phyloP scores from a whole-genome alignment of 805 yeast genomes.

The Candida boleticola region DNA sequence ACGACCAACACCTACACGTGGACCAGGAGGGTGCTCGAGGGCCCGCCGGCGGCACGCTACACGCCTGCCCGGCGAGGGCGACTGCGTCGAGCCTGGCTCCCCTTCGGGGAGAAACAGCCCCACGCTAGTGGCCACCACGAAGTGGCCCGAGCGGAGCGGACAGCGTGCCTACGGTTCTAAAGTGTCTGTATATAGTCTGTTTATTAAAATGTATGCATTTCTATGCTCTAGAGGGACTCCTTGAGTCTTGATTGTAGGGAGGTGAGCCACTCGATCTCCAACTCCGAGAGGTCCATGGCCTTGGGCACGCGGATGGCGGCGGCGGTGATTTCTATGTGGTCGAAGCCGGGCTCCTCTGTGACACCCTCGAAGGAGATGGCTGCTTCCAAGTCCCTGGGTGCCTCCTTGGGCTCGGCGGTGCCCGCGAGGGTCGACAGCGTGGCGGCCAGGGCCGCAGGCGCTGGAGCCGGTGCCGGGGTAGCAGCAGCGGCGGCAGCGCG shows the following conservation, averaged over 20 bases:
- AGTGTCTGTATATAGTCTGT: background rate
- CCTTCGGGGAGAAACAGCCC: background rate
- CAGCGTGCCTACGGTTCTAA: background rate
- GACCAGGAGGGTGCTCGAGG: too few species aligned
- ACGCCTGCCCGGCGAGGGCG: too few species aligned
- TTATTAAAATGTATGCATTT: too few species aligned
- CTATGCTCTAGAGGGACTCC: background rate
- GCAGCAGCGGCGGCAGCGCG: conserved; percentile 1
- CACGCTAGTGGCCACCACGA: background rate
- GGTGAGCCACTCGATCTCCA: conserved; percentile 28
- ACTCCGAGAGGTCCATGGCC: conserved; percentile 19
- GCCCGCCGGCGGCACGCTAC: too few species aligned
- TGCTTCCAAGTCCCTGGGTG: conserved; percentile 3
- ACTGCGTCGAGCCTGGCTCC: background rate
- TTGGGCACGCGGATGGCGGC: conserved; percentile 21
- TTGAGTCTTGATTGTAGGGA: conserved; percentile 13
- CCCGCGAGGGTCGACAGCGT: conserved; percentile 1
- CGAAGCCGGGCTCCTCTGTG: conserved; percentile 11
- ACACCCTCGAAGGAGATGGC: conserved; percentile 8
- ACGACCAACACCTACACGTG: too few species aligned
- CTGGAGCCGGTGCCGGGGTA: background rate
- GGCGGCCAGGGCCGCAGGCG: conserved; percentile 3
- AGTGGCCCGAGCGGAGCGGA: background rate
- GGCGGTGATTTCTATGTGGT: conserved; percentile 15
- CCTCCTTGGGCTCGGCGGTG: background rate